Conservation (phyloP, 225 moss, liverwort and hornwort genomes). For the Marchantia polymorpha region DNA sequence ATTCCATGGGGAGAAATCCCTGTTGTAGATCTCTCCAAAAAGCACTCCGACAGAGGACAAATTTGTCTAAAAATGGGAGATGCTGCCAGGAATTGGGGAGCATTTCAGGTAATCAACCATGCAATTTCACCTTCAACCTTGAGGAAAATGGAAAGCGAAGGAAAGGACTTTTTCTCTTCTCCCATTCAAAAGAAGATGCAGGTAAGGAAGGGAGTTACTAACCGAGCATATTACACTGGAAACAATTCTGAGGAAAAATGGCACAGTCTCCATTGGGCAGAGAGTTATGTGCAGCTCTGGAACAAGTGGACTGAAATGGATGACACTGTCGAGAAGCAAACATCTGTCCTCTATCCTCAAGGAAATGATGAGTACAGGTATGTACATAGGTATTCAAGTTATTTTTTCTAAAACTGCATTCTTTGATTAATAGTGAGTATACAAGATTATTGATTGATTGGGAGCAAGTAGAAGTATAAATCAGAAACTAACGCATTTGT, state of each 20-base stretch:
- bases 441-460: too few species aligned
- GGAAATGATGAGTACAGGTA: background rate
- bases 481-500: background rate
- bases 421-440: too few species aligned
- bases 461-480: background rate
- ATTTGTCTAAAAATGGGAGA: background rate
- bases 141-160: background rate
- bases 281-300: conserved; percentile 31
- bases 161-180: conserved; percentile 1
- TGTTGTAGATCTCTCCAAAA: conserved; percentile 8
- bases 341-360: background rate
- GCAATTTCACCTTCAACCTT: background rate
- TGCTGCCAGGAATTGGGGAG: conserved; percentile 10
- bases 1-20: conserved; percentile 2
- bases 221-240: background rate
- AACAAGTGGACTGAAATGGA: background rate
- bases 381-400: background rate
- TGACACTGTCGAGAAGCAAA: background rate
- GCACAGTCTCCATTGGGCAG: conserved; percentile 34
- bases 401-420: too few species aligned
- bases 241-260: background rate
- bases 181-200: conserved; percentile 6
- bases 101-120: conserved; percentile 17
- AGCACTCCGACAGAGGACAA: conserved; percentile 4
- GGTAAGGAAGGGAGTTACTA: background rate